These are phyloP conservation scores for Aspergillus fructus DNA, from an alignment of 2,329 filamentous ascomycete species.

Conservation along the genomic window DNA sequence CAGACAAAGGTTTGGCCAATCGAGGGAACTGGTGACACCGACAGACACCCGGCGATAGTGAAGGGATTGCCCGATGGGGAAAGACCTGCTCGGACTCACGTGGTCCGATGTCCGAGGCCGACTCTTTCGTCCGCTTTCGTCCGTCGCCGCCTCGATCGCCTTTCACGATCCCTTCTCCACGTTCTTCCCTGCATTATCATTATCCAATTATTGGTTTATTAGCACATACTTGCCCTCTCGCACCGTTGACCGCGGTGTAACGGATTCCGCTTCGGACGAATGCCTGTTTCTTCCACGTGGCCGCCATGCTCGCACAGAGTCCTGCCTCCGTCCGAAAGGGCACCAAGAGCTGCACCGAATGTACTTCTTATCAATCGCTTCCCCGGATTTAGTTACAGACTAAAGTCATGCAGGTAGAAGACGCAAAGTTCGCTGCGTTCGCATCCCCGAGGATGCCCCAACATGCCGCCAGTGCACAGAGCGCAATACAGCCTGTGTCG, in stretches of 20 bases:
- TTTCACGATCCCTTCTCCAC: neutral
- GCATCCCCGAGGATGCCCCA: slow-evolving; percentile 12
- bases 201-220: no score
- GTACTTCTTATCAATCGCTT: slow-evolving; percentile 2
- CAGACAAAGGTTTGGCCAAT: neutral
- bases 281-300: neutral
- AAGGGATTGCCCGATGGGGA: neutral
- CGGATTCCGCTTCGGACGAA: neutral
- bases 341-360: slow-evolving; percentile 23
- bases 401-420: slow-evolving; percentile 13
- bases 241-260: neutral
- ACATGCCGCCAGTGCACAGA: slow-evolving; percentile 21
- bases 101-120: slow-evolving; percentile 7
- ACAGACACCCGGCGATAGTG: neutral
- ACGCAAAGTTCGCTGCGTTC: slow-evolving; percentile 21
- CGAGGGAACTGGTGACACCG: neutral
- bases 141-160: neutral
- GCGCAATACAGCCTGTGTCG: slow-evolving; percentile 16
- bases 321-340: slow-evolving; percentile 13
- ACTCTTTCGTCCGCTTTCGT: slow-evolving; percentile 13
- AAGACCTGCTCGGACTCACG: neutral
- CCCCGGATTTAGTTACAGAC: neutral
- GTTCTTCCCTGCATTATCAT: neutral
- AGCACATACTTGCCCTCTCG: no score
- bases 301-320: slow-evolving; percentile 10